These are phyloP conservation scores for Endothia cerciana DNA, from an alignment of 2,329 filamentous ascomycete genomes.

Conservation along the genomic window DNA sequence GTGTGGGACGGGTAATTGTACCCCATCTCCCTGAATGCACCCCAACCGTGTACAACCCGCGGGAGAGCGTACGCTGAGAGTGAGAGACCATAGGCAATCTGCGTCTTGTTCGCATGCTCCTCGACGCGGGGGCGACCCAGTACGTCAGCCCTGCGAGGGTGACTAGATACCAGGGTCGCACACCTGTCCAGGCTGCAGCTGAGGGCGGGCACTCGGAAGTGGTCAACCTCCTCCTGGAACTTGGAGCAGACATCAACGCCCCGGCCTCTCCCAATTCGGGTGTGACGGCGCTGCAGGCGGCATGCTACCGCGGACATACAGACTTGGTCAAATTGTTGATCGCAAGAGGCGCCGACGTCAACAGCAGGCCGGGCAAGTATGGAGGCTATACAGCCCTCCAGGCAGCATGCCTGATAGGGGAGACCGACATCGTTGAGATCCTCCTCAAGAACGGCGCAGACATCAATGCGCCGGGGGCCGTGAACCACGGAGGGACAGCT, in stretches of 20 bases:
- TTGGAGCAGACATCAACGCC: slow-evolving; percentile 44
- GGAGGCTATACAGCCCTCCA: slow-evolving; percentile 41
- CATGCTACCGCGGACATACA: slow-evolving; percentile 23
- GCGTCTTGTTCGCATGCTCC: slow-evolving; percentile 34
- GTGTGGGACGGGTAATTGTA: slow-evolving; percentile 35
- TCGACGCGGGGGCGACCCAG: slow-evolving; percentile 35
- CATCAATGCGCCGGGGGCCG: slow-evolving; percentile 33
- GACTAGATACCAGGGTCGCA: slow-evolving; percentile 41
- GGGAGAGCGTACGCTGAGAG: neutral
- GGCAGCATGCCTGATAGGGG: slow-evolving; percentile 40
- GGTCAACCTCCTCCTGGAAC: slow-evolving; percentile 38
- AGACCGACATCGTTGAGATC: slow-evolving; percentile 38
- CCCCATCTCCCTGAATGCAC: neutral
- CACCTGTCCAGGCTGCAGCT: slow-evolving; percentile 44
- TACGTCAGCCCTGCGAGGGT: slow-evolving; percentile 36
- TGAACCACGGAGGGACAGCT: slow-evolving; percentile 31
- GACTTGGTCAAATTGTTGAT: slow-evolving; percentile 28
- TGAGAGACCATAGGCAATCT: slow-evolving; percentile 22
- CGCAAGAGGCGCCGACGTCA: slow-evolving; percentile 30
- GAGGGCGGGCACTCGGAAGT: slow-evolving; percentile 35
- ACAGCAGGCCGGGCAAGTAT: slow-evolving; percentile 29
- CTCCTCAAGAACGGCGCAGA: slow-evolving; percentile 33
- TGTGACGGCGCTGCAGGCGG: slow-evolving; percentile 34
- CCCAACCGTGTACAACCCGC: neutral
- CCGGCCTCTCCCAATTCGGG: slow-evolving; percentile 30